A percentile compares a stretch with the other conserved stretches of the same genome.
These are phyloP conservation scores for Pleurotus cornucopiae DNA, from an alignment of 768 basidiomycete genomes.

Conservation along the genomic window DNA sequence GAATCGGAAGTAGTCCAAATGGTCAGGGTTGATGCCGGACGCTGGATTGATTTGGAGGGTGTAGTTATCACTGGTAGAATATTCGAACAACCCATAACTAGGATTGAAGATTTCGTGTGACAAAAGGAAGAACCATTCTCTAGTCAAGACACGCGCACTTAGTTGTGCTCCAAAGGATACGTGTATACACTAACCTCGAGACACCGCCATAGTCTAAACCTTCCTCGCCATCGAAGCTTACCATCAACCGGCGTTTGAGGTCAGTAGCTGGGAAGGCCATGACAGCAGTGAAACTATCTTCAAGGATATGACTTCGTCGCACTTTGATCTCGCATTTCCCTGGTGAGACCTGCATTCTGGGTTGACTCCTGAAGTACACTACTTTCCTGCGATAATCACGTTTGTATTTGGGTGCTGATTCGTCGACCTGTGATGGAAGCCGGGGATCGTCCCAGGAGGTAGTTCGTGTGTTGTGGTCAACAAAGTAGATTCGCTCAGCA, in stretches of 20 bases:
- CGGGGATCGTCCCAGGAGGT: slow-evolving; percentile 95
- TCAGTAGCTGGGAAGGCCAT: slow-evolving; percentile 77
- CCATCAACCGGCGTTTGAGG: slow-evolving; percentile 65
- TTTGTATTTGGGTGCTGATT: slow-evolving; percentile 93
- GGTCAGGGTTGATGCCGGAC: slow-evolving; percentile 72
- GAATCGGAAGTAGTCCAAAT: slow-evolving; percentile 79
- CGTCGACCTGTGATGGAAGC: slow-evolving; percentile 75
- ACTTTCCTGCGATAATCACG: slow-evolving; percentile 90
- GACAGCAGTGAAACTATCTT: slow-evolving; percentile 81
- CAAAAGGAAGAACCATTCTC: slow-evolving; percentile 85
- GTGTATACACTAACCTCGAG: slow-evolving; percentile 44
- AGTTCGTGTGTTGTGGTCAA: slow-evolving; percentile 86
- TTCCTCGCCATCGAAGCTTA: slow-evolving; percentile 77
- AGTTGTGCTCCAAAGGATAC: neutral
- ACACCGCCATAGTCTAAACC: slow-evolving; percentile 78
- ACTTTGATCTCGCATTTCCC: slow-evolving; percentile 89
- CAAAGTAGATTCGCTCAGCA: slow-evolving; percentile 83
- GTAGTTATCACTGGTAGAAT: slow-evolving; percentile 77
- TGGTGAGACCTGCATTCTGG: slow-evolving; percentile 69
- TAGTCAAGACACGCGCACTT: slow-evolving; percentile 21
- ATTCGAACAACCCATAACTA: slow-evolving; percentile 78
- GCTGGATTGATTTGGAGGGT: slow-evolving; percentile 78
- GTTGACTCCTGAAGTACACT: slow-evolving; percentile 89
- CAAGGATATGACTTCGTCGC: slow-evolving; percentile 74
- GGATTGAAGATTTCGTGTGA: slow-evolving; percentile 84